A percentile compares a stretch with the other conserved stretches of the same genome.
Conservation (phyloP, 495 filamentous ascomycete genomes). For the Rostrohypoxylon terebratum region DNA sequence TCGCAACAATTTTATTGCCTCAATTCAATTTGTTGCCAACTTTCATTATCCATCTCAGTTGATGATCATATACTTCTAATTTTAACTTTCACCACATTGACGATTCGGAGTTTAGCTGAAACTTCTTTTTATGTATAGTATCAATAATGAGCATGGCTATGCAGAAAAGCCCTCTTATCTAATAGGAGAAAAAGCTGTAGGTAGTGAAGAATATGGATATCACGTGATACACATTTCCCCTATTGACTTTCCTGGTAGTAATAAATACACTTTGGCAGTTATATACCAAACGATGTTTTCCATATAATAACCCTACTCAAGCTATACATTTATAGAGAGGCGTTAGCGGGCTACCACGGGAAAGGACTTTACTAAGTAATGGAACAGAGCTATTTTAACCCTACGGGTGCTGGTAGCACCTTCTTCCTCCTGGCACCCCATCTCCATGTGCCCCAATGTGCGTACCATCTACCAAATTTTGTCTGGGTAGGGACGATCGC, state of each 20-base stretch:
- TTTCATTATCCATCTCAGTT: neutral
- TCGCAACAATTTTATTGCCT: neutral
- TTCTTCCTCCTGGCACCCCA: too few relatives aligned
- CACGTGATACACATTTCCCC: neutral
- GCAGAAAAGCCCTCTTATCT: neutral
- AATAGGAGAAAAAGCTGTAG: neutral
- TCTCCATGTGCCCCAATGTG: too few relatives aligned
- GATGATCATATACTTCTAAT: neutral
- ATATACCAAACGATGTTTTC: neutral
- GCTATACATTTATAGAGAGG: neutral
- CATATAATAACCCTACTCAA: neutral
- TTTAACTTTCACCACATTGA: neutral
- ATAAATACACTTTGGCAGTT: neutral
- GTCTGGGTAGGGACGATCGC: too few relatives aligned
- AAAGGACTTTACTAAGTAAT: too few relatives aligned
- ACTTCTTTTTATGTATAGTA: neutral
- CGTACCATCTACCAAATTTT: too few relatives aligned
- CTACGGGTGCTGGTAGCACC: too few relatives aligned
- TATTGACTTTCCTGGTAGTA: neutral
- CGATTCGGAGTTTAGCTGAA: neutral
- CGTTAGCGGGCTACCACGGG: too few relatives aligned
- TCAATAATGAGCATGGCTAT: neutral
- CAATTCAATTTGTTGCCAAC: neutral
- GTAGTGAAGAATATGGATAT: neutral
- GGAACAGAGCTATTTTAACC: too few relatives aligned